Evolutionary conservation across 352 stramenopile genomes (phyloP), one percentile per base, ranked within the genome.

Genomic region (Phytopythium cucurbitacearum): DNA sequence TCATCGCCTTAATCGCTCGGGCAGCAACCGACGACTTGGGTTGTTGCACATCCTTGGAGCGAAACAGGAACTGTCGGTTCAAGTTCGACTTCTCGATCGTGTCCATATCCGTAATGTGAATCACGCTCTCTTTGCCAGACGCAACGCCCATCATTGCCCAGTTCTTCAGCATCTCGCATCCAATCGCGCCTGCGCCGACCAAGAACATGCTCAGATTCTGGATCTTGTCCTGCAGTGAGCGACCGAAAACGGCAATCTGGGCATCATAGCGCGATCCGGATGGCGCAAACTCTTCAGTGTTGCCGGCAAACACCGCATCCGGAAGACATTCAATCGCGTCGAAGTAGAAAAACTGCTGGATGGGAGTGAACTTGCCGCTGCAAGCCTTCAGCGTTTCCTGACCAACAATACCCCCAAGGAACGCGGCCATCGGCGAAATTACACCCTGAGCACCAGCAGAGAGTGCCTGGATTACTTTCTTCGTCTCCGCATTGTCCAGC

Each of bases 121-220:
- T 93, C 7, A 73, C 75, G 8, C 91, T 92, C 35, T 82, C 61
- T 33, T 88, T 80, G 28, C 75, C 80, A 56, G 80, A 97, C 7
- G 87, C 89, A 5, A 99, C 87, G 35, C 97, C 97, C 96, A 99
- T 99, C 65, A 99, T 90, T 1, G 97, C 97, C 95, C 96, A 99
- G 69, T 99, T 99, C 80, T 99, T 99, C 6, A 99, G 83, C 94
- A 99, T 99, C 76, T 99, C 98, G 66, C 98, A 99, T 4, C 98
- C 97, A 63, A 99, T 99, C 4, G 97, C 98, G 45, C 98, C 98
- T 12, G 97, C 96, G 32, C 98, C 98, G 48, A 99, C 95, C 15
- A 99, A 77, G 61, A 99, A 99, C 60, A 99, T 71, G 47, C 82
- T 96, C 56, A 97, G 62, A 46, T 86, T 81, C 33, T 89, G 73